Evolutionary conservation across 73 alveolate genomes (phyloP), one percentile per base, ranked within the genome.

Genomic region (Paramecium primaurelia): DNA sequence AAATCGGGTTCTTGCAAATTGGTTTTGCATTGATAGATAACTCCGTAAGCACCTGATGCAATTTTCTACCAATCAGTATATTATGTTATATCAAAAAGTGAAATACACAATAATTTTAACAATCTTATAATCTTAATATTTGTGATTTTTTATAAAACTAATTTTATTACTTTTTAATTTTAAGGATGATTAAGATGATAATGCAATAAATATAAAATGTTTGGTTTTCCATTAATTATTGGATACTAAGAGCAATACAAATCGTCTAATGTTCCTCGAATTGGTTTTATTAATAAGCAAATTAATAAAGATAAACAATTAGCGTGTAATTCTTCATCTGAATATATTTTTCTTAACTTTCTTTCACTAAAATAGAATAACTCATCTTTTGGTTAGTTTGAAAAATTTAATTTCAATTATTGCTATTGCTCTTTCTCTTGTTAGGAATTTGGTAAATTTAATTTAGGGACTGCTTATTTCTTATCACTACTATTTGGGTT

Each of bases 41-140:
- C 98, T 3, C 99, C 99, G 88, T 97, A 98, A 40, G 99, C 99
- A 20, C 99, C 99, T 71, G 96, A 96, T 10, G 99, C 99, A 22
- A 98, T 92, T 92, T 96, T 94, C 49, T 95, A 95, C 98, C 99
- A 95, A 86, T 96, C 97, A 22, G 95, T 92, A 85, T 98, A 98
- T 60, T 97, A 92, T 28, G 96, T 45, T 9, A 94, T 45, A 89
- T 98, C 99, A 86, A 97, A 97, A 59, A 98, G 94, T 22, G 95
- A 90, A 45, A 94, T 77, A 40, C 99, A 97, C 9, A 98, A 89
- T 49, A 98, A 96, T 93, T 98, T 98, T 37, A 98, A 58, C 71
- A 98, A 95, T 94, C 99, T 96, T 58, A 94, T 96, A 8, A 99
- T 97, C 83, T 93, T 93, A 30, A 97, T 96, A 59, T 94, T 95